These are phyloP conservation scores for Sanghuangporus weigelae DNA, from an alignment of 1,284 basidiomycete species.

Conservation along the genomic window DNA sequence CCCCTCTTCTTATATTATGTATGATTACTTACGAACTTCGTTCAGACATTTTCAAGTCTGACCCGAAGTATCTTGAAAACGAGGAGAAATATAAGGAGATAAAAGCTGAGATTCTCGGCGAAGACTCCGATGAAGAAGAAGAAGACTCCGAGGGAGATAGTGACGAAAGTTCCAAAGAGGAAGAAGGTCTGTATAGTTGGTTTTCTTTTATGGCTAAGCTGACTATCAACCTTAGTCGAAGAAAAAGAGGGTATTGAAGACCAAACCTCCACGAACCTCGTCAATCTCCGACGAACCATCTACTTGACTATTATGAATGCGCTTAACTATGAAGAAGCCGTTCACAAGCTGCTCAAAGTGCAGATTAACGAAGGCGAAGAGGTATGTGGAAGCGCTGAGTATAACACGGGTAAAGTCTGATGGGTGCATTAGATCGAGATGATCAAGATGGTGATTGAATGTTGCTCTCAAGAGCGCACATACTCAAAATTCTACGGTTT, in stretches of 20 bases:
- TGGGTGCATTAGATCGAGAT: conserved; percentile 69
- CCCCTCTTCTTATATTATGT: background rate
- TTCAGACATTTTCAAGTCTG: conserved; percentile 92
- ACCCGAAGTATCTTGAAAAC: conserved; percentile 84
- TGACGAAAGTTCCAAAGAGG: conserved; percentile 56
- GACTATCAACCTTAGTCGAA: conserved; percentile 36
- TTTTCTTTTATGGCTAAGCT: conserved; percentile 16
- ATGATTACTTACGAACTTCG: conserved; percentile 1
- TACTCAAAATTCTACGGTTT: conserved; percentile 96
- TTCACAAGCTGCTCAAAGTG: conserved; percentile 95
- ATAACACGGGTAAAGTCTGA: background rate
- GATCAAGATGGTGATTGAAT: conserved; percentile 98
- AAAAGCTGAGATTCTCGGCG: conserved; percentile 91
- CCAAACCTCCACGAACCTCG: conserved; percentile 90
- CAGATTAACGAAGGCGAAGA: conserved; percentile 90
- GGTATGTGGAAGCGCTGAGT: conserved; percentile 37
- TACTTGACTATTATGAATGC: conserved; percentile 99
- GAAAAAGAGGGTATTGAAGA: conserved; percentile 91
- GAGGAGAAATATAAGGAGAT: conserved; percentile 93
- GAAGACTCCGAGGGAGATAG: conserved; percentile 64
- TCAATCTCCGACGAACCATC: conserved; percentile 91
- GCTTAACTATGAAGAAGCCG: conserved; percentile 96
- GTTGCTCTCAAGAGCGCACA: conserved; percentile 98
- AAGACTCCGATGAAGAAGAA: conserved; percentile 70
- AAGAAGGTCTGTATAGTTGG: conserved; percentile 33